Evolutionary conservation across 2,329 filamentous ascomycete species (phyloP).

Genomic region (Scedosporium boydii): DNA sequence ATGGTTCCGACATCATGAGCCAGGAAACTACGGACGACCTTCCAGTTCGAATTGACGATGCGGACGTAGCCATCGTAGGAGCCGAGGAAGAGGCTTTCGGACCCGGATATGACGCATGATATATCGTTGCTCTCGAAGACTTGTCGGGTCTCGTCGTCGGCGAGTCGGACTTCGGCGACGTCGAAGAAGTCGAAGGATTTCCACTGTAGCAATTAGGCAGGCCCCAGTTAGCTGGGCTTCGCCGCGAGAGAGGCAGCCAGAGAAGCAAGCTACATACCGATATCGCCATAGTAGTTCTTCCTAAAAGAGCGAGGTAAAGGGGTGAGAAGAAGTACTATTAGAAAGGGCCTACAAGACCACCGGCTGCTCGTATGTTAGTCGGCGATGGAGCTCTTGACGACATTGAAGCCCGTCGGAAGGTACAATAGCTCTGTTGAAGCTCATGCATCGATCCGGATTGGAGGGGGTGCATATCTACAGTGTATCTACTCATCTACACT

Average conservation of each 20-base stretch:
- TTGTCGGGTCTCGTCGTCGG: slow-evolving; percentile 67
- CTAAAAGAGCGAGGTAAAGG: neutral
- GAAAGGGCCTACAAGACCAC: neutral
- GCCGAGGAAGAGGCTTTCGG: slow-evolving; percentile 82
- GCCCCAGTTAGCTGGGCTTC: neutral
- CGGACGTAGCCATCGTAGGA: slow-evolving; percentile 77
- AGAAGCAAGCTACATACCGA: neutral
- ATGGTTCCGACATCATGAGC: slow-evolving; percentile 74
- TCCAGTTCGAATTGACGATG: slow-evolving; percentile 81
- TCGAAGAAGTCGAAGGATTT: slow-evolving; percentile 99
- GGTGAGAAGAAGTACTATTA: neutral
- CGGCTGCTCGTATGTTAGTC: neutral
- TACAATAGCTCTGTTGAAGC: neutral
- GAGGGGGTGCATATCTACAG: neutral
- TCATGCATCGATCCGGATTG: neutral
- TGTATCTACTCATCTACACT: neutral
- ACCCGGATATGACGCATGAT: slow-evolving; percentile 75
- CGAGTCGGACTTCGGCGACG: slow-evolving; percentile 71
- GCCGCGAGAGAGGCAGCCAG: neutral
- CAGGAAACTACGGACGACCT: slow-evolving; percentile 75
- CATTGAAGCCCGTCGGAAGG: neutral
- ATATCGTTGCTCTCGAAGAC: slow-evolving; percentile 78
- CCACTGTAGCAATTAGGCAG: slow-evolving; percentile 55
- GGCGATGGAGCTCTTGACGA: neutral
- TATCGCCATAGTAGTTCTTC: neutral